These are phyloP conservation scores for Kwoniella dendrophila DNA, from an alignment of 768 basidiomycete species.

Conservation along the genomic window DNA sequence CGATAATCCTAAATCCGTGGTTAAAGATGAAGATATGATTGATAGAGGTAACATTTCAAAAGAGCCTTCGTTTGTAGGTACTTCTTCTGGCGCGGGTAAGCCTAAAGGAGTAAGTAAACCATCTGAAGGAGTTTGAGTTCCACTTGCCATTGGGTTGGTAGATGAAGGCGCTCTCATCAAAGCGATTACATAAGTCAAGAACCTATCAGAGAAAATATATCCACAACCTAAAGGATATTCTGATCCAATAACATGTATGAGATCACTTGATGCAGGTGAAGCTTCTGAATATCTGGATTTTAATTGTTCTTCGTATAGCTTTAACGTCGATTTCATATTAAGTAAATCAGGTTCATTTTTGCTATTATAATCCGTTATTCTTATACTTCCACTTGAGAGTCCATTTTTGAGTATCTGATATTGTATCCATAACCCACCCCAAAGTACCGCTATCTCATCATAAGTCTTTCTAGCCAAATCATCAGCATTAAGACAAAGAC, in stretches of 20 bases:
- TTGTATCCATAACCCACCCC: conserved; percentile 68
- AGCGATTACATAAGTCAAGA: conserved; percentile 66
- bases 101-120: conserved; percentile 21
- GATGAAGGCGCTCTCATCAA: conserved; percentile 59
- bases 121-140: conserved; percentile 11
- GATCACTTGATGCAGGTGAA: conserved; percentile 44
- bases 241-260: conserved; percentile 40
- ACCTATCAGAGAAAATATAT: conserved; percentile 71
- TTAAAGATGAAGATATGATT: conserved; percentile 66
- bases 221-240: conserved; percentile 49
- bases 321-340: conserved; percentile 64
- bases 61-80: conserved; percentile 34
- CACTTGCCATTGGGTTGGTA: conserved; percentile 30
- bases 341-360: conserved; percentile 60
- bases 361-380: conserved; percentile 7
- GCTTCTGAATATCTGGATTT: conserved; percentile 62
- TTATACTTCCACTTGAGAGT: conserved; percentile 66
- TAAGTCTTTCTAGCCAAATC: conserved; percentile 62
- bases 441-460: conserved; percentile 71
- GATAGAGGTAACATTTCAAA: conserved; percentile 66
- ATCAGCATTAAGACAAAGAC: conserved; percentile 37
- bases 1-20: conserved; percentile 64
- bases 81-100: conserved; percentile 51
- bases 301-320: conserved; percentile 63
- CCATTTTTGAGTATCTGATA: conserved; percentile 70